phyloP scores from a whole-genome alignment of 371 early-diverging fungal species.

The Circinella umbellata region DNA sequence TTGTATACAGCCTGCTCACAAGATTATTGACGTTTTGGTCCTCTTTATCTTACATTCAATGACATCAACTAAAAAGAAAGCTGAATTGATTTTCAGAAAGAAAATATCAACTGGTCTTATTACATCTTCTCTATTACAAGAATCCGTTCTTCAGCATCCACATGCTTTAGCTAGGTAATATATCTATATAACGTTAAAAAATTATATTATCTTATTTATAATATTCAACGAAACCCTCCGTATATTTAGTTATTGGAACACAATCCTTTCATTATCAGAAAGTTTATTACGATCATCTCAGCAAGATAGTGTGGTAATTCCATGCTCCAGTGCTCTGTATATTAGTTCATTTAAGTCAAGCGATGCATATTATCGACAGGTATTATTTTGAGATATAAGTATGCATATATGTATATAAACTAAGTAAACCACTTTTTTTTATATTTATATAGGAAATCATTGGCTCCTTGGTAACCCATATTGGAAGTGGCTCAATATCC shows the following conservation, averaged over 20 bases:
- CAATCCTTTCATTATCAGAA: slow-evolving; percentile 67
- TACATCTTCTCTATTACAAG: slow-evolving; percentile 52
- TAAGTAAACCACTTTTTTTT: neutral
- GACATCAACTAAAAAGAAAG: slow-evolving; percentile 68
- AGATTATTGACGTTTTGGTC: slow-evolving; percentile 69
- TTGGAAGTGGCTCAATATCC: slow-evolving; percentile 77
- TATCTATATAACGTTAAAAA: too few relatives aligned
- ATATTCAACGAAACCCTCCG: too few relatives aligned
- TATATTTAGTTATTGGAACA: slow-evolving; percentile 54
- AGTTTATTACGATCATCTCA: slow-evolving; percentile 62
- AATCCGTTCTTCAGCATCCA: slow-evolving; percentile 57
- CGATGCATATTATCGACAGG: slow-evolving; percentile 71
- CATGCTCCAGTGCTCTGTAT: slow-evolving; percentile 59
- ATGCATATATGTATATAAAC: too few relatives aligned
- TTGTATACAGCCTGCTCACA: slow-evolving; percentile 41
- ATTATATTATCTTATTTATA: too few relatives aligned
- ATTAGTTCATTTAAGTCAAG: slow-evolving; percentile 55
- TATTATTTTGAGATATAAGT: slow-evolving; percentile 9
- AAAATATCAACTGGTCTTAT: slow-evolving; percentile 62
- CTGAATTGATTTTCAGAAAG: slow-evolving; percentile 59
- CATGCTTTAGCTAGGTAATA: slow-evolving; percentile 51
- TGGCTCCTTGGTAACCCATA: slow-evolving; percentile 79
- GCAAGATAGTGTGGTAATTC: slow-evolving; percentile 46
- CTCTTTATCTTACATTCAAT: slow-evolving; percentile 71
- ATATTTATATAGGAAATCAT: slow-evolving; percentile 63